Evolutionary conservation across 768 basidiomycete genomes (phyloP).

Genomic region (Tulasnella calospora): DNA sequence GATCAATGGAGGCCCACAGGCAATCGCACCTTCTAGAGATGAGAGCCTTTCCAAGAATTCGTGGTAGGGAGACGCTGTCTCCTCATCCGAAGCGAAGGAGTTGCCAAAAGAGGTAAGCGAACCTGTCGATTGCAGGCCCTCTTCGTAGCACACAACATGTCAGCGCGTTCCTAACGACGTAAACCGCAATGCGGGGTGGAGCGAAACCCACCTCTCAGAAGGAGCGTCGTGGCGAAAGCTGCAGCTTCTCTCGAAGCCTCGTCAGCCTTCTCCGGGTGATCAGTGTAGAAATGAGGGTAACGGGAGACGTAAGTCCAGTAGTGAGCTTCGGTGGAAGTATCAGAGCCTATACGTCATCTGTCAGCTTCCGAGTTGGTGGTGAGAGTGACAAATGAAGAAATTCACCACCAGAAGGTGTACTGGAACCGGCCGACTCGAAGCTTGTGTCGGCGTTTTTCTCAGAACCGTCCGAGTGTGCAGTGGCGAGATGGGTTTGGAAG

Average conservation of each 20-base stretch:
- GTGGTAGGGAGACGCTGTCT: not conserved
- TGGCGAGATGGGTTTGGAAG: not conserved
- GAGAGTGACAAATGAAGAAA: not conserved
- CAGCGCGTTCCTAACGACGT: not conserved
- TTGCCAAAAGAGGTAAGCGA: not conserved
- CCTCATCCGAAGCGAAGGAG: not conserved
- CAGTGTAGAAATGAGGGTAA: constrained; percentile 1
- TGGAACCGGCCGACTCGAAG: not conserved
- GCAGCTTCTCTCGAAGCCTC: not conserved
- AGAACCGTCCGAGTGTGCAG: not conserved
- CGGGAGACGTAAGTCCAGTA: not conserved
- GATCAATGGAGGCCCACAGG: not conserved
- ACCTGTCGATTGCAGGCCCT: not conserved
- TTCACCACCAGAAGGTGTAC: not conserved
- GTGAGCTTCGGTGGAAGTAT: not conserved
- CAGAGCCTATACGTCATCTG: not conserved
- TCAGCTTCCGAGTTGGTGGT: not conserved
- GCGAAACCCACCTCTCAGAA: not conserved
- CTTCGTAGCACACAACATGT: not conserved
- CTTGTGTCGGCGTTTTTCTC: not conserved
- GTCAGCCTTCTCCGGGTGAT: not conserved
- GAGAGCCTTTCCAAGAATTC: not conserved
- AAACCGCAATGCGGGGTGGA: not conserved
- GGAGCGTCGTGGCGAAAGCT: not conserved
- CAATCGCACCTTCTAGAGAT: not conserved